Evolutionary conservation across 2,329 filamentous ascomycete species (phyloP).

Genomic region (Fusarium sp.): DNA sequence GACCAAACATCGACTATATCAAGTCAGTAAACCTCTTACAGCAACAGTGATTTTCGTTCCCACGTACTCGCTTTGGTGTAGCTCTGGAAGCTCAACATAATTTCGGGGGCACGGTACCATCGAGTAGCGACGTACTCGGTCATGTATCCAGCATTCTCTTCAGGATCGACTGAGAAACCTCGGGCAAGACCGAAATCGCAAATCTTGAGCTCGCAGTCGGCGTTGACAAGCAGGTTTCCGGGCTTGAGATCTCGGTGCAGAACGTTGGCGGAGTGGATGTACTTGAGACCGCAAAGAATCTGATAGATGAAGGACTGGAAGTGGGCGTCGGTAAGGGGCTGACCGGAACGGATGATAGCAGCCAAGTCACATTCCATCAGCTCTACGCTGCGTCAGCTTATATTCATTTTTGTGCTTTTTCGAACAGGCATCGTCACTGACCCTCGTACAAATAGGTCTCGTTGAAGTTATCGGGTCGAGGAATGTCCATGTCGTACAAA

Average conservation of each 20-base stretch:
- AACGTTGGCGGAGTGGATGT: conserved; percentile 98
- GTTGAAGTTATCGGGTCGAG: conserved; percentile 96
- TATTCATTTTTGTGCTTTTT: conserved; percentile 7
- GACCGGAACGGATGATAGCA: conserved; percentile 96
- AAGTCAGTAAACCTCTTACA: conserved; percentile 23
- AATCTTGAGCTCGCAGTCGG: conserved; percentile 99
- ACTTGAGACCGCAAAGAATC: conserved; percentile 98
- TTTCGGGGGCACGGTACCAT: conserved; percentile 96
- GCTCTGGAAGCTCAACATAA: conserved; percentile 99
- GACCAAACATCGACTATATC: conserved; percentile 97
- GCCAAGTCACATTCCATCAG: conserved; percentile 99
- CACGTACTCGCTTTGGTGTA: conserved; percentile 99
- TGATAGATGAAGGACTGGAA: conserved; percentile 99
- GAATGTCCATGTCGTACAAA: conserved; percentile 99
- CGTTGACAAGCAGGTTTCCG: conserved; percentile 96
- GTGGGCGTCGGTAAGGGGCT: conserved; percentile 96
- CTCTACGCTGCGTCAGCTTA: conserved; percentile 67
- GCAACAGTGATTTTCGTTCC: neutral
- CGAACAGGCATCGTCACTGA: conserved; percentile 57
- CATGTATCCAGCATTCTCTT: conserved; percentile 99
- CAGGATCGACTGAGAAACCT: conserved; percentile 96
- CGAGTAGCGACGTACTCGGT: conserved; percentile 98
- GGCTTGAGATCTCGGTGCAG: conserved; percentile 97
- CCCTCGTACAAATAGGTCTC: conserved; percentile 99
- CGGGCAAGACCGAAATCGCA: conserved; percentile 97